Evolutionary conservation across 208 protist genomes (phyloP), one percentile per base, ranked within the genome.

Genomic region (Trypanosoma avium): DNA sequence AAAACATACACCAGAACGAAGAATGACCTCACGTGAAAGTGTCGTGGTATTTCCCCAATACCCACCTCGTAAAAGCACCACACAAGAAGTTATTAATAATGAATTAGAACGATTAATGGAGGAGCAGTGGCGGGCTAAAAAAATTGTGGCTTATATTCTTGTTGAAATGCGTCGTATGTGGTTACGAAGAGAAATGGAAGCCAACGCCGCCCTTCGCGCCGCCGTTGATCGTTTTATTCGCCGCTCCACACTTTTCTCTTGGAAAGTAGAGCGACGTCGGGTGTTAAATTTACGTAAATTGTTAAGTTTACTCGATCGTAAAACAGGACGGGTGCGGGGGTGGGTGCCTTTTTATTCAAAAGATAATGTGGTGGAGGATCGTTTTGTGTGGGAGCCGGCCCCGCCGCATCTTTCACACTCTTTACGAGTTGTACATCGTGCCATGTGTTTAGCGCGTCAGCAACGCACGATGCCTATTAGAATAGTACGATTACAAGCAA

Each of bases 331-430:
- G 7, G 12, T 8, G 12, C 36, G 36, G 22, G 84, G 82, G 4
- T 95, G 81, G 81, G 63, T 95, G 19, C 89, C 84, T 0, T 82
- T 81, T 50, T 95, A 91, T 75, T 67, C 63, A 6, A 82, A 90
- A 50, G 61, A 81, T 12, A 85, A 86, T 33, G 71, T 92, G 12
- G 62, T 95, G 15, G 62, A 67, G 22, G 77, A 79, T 21, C 42
- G 19, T 24, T 64, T 42, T 48, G 56, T 64, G 13, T 62, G 61
- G 66, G 61, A 60, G 50, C 52, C 58, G 17, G 50, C 4, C 19
- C 54, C 60, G 19, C 56, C 61, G 56, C 47, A 65, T 4, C 65
- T 66, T 27, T 77, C 65, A 33, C 56, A 22, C 15, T 56, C 26
- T 33, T 42, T 61, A 46, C 50, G 56, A 3, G 48, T 68, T 52